Evolutionary conservation across 2,329 filamentous ascomycete species (phyloP).

Genomic region (Phyllosticta ampelicida): DNA sequence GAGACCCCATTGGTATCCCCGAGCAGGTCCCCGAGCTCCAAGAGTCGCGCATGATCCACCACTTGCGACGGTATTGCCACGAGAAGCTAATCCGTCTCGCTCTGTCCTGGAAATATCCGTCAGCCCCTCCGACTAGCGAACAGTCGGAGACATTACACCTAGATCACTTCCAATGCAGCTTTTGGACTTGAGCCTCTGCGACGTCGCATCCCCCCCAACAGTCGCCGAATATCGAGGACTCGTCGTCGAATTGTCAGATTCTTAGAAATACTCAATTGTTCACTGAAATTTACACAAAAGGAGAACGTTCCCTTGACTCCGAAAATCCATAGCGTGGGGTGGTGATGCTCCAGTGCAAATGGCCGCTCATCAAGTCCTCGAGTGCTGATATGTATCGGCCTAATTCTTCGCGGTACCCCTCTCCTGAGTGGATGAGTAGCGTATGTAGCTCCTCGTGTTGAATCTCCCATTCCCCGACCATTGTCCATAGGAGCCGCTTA

Average conservation of each 20-base stretch:
- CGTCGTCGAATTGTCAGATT: not conserved
- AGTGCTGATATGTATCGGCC: not conserved
- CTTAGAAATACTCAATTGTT: not conserved
- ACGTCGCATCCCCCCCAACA: not conserved
- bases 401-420: not conserved
- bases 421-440: not conserved
- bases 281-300: not conserved
- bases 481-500: constrained; percentile 22
- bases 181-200: not conserved
- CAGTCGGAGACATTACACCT: not conserved
- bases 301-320: not conserved
- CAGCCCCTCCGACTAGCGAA: not conserved
- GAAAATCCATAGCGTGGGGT: not conserved
- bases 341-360: not conserved
- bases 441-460: constrained; percentile 14
- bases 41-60: not conserved
- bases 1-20: not conserved
- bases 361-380: not conserved
- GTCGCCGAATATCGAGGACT: not conserved
- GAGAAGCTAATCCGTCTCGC: not conserved
- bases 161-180: not conserved
- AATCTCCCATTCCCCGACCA: constrained; percentile 26
- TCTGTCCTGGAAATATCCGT: not conserved
- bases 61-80: not conserved
- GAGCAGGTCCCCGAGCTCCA: not conserved